These are phyloP conservation scores for Silene conica DNA, from an alignment of 148 eudicot genomes.

Conservation along the genomic window DNA sequence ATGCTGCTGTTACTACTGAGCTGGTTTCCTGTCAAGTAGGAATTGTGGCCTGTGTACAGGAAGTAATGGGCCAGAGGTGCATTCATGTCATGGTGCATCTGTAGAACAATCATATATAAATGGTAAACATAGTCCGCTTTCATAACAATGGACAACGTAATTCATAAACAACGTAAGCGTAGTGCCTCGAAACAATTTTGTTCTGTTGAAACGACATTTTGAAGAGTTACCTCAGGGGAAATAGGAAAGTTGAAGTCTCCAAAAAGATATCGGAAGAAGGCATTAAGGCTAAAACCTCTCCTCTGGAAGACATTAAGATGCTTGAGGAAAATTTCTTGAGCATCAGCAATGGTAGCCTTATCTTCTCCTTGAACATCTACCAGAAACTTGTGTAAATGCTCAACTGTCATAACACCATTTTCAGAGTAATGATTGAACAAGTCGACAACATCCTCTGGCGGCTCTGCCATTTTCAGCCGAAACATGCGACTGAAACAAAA, in stretches of 20 bases:
- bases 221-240: slow-evolving; percentile 25
- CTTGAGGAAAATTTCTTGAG: slow-evolving; percentile 35
- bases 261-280: slow-evolving; percentile 48
- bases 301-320: slow-evolving; percentile 41
- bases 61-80: slow-evolving; percentile 26
- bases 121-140: no score
- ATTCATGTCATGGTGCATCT: slow-evolving; percentile 29
- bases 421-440: slow-evolving; percentile 45
- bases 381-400: slow-evolving; percentile 36
- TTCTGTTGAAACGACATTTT: no score
- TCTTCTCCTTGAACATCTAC: slow-evolving; percentile 40
- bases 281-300: slow-evolving; percentile 42
- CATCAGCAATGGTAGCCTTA: slow-evolving; percentile 31
- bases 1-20: slow-evolving; percentile 23
- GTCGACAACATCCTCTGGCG: slow-evolving; percentile 38
- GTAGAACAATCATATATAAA: neutral
- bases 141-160: no score
- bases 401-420: slow-evolving; percentile 39
- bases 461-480: slow-evolving; percentile 34
- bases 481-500: slow-evolving; percentile 47
- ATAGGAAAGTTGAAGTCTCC: slow-evolving; percentile 52
- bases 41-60: slow-evolving; percentile 36
- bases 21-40: slow-evolving; percentile 32
- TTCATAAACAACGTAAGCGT: no score
- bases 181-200: no score